A percentile compares a stretch with the other conserved stretches of the same genome.
phyloP scores from a whole-genome alignment of 2,329 filamentous ascomycete species.

The Claviceps pusilla region DNA sequence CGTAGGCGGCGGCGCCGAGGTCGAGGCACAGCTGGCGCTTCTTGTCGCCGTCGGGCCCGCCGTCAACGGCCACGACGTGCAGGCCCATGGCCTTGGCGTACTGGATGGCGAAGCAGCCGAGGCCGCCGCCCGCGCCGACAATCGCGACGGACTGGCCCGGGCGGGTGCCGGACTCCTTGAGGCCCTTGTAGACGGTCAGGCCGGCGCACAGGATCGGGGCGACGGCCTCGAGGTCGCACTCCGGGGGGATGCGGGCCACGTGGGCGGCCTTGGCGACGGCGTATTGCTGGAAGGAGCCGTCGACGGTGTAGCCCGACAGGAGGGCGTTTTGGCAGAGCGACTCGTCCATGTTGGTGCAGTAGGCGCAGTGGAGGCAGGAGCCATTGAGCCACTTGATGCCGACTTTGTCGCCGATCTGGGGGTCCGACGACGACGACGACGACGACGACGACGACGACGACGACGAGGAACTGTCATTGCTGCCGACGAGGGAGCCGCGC shows the following conservation, averaged over 20 bases:
- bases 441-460: no score
- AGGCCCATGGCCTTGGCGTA: constrained; percentile 88
- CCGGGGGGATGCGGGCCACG: constrained; percentile 67
- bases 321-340: constrained; percentile 61
- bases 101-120: constrained; percentile 66
- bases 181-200: constrained; percentile 80
- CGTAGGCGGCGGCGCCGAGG: constrained; percentile 57
- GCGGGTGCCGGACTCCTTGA: constrained; percentile 65
- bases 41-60: constrained; percentile 50
- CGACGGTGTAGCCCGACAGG: constrained; percentile 83
- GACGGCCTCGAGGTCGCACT: constrained; percentile 59
- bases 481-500: constrained; percentile 54
- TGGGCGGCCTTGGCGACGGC: constrained; percentile 74
- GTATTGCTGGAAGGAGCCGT: constrained; percentile 90
- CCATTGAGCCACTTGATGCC: constrained; percentile 93
- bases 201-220: constrained; percentile 72
- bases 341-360: constrained; percentile 70
- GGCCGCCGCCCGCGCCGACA: constrained; percentile 72
- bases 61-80: constrained; percentile 66
- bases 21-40: constrained; percentile 44
- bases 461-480: constrained; percentile 19
- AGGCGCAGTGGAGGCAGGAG: constrained; percentile 67
- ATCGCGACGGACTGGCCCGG: constrained; percentile 70
- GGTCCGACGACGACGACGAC: constrained; percentile 20
- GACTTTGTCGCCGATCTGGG: constrained; percentile 70